phyloP scores from a whole-genome alignment of 345 rosid genomes.

The Firmiana major region DNA sequence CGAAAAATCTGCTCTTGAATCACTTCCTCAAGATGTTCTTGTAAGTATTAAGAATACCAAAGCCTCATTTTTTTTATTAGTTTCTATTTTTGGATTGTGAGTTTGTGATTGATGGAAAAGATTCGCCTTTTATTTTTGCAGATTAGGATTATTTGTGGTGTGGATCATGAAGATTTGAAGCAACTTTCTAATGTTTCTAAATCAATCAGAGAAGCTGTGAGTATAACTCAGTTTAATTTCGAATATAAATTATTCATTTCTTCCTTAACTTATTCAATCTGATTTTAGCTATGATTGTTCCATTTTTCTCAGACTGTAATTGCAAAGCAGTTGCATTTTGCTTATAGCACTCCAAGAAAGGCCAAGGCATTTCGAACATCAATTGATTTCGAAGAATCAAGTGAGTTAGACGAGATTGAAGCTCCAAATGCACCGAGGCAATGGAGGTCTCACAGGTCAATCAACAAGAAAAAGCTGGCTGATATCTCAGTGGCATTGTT shows the following conservation, averaged over 20 bases:
- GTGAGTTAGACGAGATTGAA: slow-evolving; percentile 40
- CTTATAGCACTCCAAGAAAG: slow-evolving; percentile 67
- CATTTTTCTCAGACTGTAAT: slow-evolving; percentile 42
- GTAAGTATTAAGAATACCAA: slow-evolving; percentile 29
- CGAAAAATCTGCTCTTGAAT: slow-evolving; percentile 46
- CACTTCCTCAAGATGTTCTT: slow-evolving; percentile 74
- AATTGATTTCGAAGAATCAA: slow-evolving; percentile 23
- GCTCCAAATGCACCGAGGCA: slow-evolving; percentile 66
- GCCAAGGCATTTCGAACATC: slow-evolving; percentile 40
- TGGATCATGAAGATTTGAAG: slow-evolving; percentile 70
- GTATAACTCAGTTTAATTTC: slow-evolving; percentile 12
- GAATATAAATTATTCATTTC: not conserved
- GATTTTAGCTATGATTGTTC: not conserved
- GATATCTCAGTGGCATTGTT: slow-evolving; percentile 57
- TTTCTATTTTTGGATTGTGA: slow-evolving; percentile 10
- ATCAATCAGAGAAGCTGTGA: slow-evolving; percentile 69
- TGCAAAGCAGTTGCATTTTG: slow-evolving; percentile 61
- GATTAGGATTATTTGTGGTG: slow-evolving; percentile 62
- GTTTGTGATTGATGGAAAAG: not conserved
- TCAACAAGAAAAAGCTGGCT: slow-evolving; percentile 38
- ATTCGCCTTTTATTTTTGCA: slow-evolving; percentile 19
- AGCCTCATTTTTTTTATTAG: not conserved
- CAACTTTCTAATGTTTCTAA: slow-evolving; percentile 61
- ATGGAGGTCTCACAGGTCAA: slow-evolving; percentile 23
- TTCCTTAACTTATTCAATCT: not conserved